Percentiles rank a stretch among this genome's conserved stretches.
Conservation (phyloP, 495 filamentous ascomycete species). For the Penicillium ucsense region DNA sequence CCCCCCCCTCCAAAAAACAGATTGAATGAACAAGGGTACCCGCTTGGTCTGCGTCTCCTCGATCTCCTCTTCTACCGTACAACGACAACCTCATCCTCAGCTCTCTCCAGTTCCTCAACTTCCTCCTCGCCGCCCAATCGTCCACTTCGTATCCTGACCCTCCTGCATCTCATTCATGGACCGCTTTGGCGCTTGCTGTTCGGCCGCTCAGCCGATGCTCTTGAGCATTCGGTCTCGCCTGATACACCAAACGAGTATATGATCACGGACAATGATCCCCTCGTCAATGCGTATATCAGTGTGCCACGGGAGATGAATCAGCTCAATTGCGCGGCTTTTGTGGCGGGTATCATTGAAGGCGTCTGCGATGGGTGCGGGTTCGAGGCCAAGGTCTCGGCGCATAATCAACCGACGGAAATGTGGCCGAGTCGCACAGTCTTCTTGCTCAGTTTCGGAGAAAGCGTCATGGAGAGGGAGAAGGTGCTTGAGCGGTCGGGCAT, state of each 20-base stretch:
- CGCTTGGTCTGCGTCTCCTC: constrained; percentile 85
- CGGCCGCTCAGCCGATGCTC: constrained; percentile 74
- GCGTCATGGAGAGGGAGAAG: constrained; percentile 86
- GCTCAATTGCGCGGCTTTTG: constrained; percentile 92
- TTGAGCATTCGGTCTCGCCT: constrained; percentile 77
- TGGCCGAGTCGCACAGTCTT: constrained; percentile 96
- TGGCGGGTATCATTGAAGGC: constrained; percentile 92
- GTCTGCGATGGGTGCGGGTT: constrained; percentile 89
- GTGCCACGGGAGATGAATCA: constrained; percentile 91
- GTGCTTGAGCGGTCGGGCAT: constrained; percentile 42
- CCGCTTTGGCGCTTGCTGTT: constrained; percentile 90
- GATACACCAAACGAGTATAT: constrained; percentile 90
- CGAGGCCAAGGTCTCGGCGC: constrained; percentile 80
- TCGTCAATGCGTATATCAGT: constrained; percentile 87
- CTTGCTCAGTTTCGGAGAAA: constrained; percentile 77
- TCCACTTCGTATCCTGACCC: constrained; percentile 78
- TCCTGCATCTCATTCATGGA: constrained; percentile 89
- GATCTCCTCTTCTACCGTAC: constrained; percentile 76
- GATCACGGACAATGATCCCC: constrained; percentile 93
- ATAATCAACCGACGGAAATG: constrained; percentile 74
- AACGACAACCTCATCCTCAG: constrained; percentile 59
- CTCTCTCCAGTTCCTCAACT: constrained; percentile 69
- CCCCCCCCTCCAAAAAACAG: constrained; percentile 28
- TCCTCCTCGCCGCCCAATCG: constrained; percentile 56
- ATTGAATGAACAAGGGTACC: constrained; percentile 90